Evolutionary conservation across 2,329 filamentous ascomycete species (phyloP).

Genomic region (Zasmidium angulare): DNA sequence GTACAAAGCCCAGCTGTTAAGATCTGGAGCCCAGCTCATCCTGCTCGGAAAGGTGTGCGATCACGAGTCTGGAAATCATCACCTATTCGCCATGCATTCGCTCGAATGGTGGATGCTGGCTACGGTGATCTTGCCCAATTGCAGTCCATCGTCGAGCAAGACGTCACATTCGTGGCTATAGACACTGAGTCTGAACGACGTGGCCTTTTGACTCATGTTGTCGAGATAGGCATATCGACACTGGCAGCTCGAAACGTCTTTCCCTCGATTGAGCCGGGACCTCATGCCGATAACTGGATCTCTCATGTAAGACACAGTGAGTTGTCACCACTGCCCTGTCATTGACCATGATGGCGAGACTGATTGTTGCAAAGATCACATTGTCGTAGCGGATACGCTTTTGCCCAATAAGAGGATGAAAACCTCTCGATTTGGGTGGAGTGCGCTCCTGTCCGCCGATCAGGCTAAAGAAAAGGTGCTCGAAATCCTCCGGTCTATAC

Average conservation of each 20-base stretch:
- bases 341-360: too few species aligned
- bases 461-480: conserved; percentile 6
- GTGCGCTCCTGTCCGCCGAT: conserved; percentile 5
- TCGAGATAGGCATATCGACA: conserved; percentile 78
- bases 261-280: conserved; percentile 55
- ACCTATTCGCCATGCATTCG: neutral
- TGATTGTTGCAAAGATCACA: conserved; percentile 7
- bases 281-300: conserved; percentile 64
- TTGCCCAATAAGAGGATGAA: neutral
- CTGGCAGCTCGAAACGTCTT: conserved; percentile 65
- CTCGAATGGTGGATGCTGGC: neutral
- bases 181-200: conserved; percentile 79
- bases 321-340: neutral
- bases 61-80: too few species aligned
- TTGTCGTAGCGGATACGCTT: conserved; percentile 9
- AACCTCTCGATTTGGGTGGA: conserved; percentile 14
- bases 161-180: conserved; percentile 61
- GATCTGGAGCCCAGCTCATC: too few species aligned
- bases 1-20: too few species aligned
- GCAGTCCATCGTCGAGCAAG: neutral
- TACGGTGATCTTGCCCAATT: neutral
- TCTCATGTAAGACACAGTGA: conserved; percentile 50
- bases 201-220: conserved; percentile 56
- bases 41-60: too few species aligned
- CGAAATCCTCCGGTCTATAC: neutral